Conservation (phyloP, 2,329 filamentous ascomycete genomes). For the Diaporthe eres region DNA sequence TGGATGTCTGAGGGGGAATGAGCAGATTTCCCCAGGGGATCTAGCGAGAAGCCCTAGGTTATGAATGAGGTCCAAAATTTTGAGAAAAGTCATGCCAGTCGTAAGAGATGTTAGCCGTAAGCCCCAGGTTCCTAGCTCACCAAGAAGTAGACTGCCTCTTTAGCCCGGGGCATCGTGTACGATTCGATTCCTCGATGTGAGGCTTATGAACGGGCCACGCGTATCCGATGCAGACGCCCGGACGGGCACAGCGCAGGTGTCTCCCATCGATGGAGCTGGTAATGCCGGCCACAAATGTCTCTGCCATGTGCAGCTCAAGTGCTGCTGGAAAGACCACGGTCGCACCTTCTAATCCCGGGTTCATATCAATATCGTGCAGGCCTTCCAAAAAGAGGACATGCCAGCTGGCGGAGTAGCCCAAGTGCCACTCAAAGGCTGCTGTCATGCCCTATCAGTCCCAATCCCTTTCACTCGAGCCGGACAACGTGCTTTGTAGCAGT, state of each 20-base stretch:
- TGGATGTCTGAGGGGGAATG: too few relatives aligned
- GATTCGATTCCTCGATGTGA: not conserved
- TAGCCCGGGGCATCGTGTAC: not conserved
- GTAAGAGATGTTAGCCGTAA: not conserved
- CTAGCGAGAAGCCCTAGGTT: not conserved
- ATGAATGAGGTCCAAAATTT: not conserved
- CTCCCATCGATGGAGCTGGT: not conserved
- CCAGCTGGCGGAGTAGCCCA: not conserved
- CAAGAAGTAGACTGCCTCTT: not conserved
- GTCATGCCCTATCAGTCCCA: not conserved
- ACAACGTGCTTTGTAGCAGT: constrained; percentile 13
- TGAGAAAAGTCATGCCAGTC: not conserved
- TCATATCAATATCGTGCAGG: not conserved
- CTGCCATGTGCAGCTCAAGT: not conserved
- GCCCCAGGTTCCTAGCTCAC: not conserved
- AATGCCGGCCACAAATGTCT: not conserved
- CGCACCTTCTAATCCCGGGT: too few relatives aligned
- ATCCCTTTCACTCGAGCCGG: not conserved
- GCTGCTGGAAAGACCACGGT: not conserved
- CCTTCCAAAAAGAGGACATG: not conserved
- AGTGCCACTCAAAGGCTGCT: not conserved
- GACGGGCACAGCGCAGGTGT: not conserved
- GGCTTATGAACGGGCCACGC: not conserved
- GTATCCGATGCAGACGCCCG: not conserved
- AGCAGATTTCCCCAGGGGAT: not conserved